These are phyloP conservation scores for Alloteropsis angusta DNA, from an alignment of 202 grass and related monocot species.

Conservation along the genomic window DNA sequence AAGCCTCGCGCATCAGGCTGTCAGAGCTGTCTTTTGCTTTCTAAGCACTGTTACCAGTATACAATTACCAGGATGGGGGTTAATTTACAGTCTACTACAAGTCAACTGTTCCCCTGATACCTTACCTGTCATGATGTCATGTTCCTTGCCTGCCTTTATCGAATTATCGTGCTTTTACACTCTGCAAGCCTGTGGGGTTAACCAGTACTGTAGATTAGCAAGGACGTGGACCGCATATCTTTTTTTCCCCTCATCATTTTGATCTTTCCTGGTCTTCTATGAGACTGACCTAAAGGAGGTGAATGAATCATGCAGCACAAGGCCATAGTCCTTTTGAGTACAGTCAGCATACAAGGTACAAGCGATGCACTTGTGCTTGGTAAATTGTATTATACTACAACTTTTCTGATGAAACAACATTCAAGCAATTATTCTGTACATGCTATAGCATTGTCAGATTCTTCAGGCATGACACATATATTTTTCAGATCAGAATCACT, in stretches of 20 bases:
- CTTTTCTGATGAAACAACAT: neutral
- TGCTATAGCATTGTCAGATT: neutral
- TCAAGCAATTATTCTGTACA: neutral
- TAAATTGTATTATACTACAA: neutral
- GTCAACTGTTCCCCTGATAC: conserved; percentile 35
- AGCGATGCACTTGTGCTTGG: neutral
- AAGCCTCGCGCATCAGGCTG: conserved; percentile 22
- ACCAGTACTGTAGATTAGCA: conserved; percentile 11
- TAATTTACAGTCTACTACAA: conserved; percentile 21
- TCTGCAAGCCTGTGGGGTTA: neutral
- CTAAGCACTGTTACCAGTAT: conserved; percentile 32
- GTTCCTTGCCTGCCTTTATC: conserved; percentile 19
- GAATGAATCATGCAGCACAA: neutral
- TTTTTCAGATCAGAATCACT: neutral
- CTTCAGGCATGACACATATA: neutral
- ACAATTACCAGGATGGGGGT: neutral
- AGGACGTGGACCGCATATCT: neutral
- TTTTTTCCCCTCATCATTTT: conserved; percentile 16
- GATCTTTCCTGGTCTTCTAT: neutral
- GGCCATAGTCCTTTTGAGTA: neutral
- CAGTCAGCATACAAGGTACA: neutral
- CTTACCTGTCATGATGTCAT: conserved; percentile 45
- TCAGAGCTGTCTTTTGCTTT: conserved; percentile 43
- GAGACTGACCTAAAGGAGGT: neutral
- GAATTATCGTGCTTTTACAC: conserved; percentile 23